A percentile compares a stretch with the other conserved stretches of the same genome.
phyloP scores from a whole-genome alignment of 345 rosid genomes.

The Gossypium australe region DNA sequence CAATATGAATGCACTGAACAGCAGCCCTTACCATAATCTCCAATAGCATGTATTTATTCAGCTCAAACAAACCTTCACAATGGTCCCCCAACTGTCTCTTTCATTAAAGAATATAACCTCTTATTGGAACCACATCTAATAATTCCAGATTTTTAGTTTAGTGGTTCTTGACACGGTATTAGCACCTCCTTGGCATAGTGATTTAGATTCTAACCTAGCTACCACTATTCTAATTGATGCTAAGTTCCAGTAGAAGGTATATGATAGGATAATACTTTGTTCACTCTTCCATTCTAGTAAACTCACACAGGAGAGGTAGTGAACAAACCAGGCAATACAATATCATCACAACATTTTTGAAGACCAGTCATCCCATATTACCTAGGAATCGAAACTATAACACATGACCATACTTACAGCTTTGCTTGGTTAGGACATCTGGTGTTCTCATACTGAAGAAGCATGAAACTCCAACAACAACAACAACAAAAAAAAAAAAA shows the following conservation, averaged over 20 bases:
- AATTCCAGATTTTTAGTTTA: not conserved
- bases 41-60: not conserved
- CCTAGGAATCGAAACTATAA: not conserved
- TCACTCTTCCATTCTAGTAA: not conserved
- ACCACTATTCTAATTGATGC: not conserved
- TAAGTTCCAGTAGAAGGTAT: not conserved
- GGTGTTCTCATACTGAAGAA: not conserved
- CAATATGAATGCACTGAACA: not conserved
- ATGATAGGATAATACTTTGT: not conserved
- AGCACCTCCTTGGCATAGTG: not conserved
- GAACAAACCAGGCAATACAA: not conserved
- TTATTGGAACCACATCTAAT: not conserved
- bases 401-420: not conserved
- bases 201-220: not conserved
- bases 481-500: not conserved
- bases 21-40: slow-evolving; percentile 4
- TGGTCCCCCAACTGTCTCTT: not conserved
- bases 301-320: not conserved
- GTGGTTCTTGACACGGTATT: not conserved
- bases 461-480: not conserved
- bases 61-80: not conserved
- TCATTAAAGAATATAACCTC: not conserved
- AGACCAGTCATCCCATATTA: not conserved
- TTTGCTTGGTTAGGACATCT: not conserved
- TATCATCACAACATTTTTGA: not conserved